A percentile compares a stretch with the other conserved stretches of the same genome.
These are phyloP conservation scores for Plenodomus tracheiphilus DNA, from an alignment of 2,329 filamentous ascomycete species.

Conservation along the genomic window DNA sequence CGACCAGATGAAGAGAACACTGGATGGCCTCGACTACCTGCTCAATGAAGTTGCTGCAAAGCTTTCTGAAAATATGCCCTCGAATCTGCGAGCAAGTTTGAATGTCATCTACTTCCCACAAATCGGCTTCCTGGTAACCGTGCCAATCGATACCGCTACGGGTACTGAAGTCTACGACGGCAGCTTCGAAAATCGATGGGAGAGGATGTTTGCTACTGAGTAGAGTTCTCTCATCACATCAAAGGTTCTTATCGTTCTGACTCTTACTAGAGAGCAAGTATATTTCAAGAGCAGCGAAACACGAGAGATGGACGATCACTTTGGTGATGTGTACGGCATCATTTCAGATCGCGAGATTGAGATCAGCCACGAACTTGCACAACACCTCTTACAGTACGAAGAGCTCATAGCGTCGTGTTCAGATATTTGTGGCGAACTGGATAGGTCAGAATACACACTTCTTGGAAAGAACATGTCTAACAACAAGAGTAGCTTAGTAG, in stretches of 20 bases:
- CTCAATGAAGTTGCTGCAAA: slow-evolving; percentile 68
- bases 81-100: slow-evolving; percentile 55
- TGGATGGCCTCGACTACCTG: slow-evolving; percentile 75
- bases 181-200: slow-evolving; percentile 66
- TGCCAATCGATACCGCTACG: slow-evolving; percentile 63
- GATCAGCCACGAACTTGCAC: slow-evolving; percentile 76
- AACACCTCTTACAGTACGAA: slow-evolving; percentile 70
- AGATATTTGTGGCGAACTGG: slow-evolving; percentile 81
- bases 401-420: slow-evolving; percentile 69
- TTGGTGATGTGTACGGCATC: slow-evolving; percentile 81
- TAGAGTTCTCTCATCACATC: slow-evolving; percentile 2
- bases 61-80: slow-evolving; percentile 66
- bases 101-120: slow-evolving; percentile 92
- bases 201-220: slow-evolving; percentile 74
- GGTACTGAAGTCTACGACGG: slow-evolving; percentile 67
- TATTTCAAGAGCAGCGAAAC: slow-evolving; percentile 90
- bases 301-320: slow-evolving; percentile 75
- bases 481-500: slow-evolving; percentile 63
- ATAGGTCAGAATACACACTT: slow-evolving; percentile 52
- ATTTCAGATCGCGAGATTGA: slow-evolving; percentile 94
- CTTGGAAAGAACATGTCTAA: neutral
- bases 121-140: slow-evolving; percentile 83
- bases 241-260: slow-evolving; percentile 1
- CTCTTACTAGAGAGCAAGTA: slow-evolving; percentile 52
- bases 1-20: slow-evolving; percentile 75